Base-by-base conservation (phyloP, 169 alveolate species). In the Babesia bovis region DNA sequence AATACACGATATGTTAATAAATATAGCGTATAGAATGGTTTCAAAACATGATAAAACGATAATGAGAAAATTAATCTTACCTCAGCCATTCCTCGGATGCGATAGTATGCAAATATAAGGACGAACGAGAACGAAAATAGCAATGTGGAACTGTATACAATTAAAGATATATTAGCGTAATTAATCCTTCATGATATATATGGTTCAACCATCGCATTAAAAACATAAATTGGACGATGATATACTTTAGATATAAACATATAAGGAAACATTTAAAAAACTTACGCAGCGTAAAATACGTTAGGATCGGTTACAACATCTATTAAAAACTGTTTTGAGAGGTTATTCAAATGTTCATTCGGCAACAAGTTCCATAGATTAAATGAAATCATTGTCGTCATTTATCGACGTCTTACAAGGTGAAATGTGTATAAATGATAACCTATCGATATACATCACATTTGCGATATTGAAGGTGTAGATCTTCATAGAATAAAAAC, bases 41-140 rank as follows among this genome's bases (percentile, higher is more conserved):
- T 40, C 15, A 10, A 10, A 40, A 40, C 15, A 40, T 12, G 10
- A 40, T 15, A 40, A 12, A 12, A 15, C 10, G 15, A 12, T 40
- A 15, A 40, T 12, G 15, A 40, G 15, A 12, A 40, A 12, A 12
- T 32, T 23, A 12, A 17, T 21, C 85, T 21, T 53, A 76, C 85
- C 61, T 33, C 66, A 23, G 66, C 47, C 23, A 50, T 38, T 12
- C 58, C 82, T 17, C 59, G 47, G n/a, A 76, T 21, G n/a, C 82
- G 72, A 50, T 76, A 76, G 35, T 76, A 76, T 9, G 74, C 73
- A 49, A 63, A 66, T 9, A 76, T 47, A 25, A 76, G 79, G 13
- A 67, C 25, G 36, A 76, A 76, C 33, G 66, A 42, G 9, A 60
- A 28, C 19, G 81, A 45, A 38, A 76, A 76, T 2, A 66, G 7